These are phyloP conservation scores for Massarina eburnea DNA, from an alignment of 2,329 filamentous ascomycete species.

Conservation along the genomic window DNA sequence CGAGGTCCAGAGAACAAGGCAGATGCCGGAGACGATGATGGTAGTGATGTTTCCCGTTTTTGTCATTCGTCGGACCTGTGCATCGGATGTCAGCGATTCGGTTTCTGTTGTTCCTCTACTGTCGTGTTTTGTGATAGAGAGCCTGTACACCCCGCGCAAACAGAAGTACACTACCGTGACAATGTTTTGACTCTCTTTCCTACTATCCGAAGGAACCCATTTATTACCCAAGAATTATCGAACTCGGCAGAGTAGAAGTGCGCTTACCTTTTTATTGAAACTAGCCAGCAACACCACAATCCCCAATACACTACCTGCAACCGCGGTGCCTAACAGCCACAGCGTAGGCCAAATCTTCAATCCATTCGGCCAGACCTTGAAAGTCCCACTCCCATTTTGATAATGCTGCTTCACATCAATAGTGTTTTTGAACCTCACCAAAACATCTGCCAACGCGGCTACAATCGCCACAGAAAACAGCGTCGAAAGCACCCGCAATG, in stretches of 20 bases:
- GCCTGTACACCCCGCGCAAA: too few relatives aligned
- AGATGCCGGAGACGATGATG: constrained; percentile 14
- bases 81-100: background rate
- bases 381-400: constrained; percentile 16
- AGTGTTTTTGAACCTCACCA: constrained; percentile 12
- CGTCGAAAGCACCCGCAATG: constrained; percentile 14
- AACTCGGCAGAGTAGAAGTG: too few relatives aligned
- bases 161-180: too few relatives aligned
- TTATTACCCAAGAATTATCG: too few relatives aligned
- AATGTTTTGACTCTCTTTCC: too few relatives aligned
- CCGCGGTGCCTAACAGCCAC: constrained; percentile 13
- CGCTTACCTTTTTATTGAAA: constrained; percentile 16
- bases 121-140: too few relatives aligned
- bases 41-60: constrained; percentile 20
- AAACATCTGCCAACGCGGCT: constrained; percentile 11
- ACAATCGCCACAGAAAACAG: constrained; percentile 11
- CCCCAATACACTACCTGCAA: constrained; percentile 13
- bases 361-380: constrained; percentile 18
- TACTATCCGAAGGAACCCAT: too few relatives aligned
- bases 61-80: constrained; percentile 20
- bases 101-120: background rate
- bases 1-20: constrained; percentile 16
- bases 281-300: constrained; percentile 17
- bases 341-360: constrained; percentile 19
- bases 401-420: constrained; percentile 15